phyloP scores from a whole-genome alignment of 768 basidiomycete species.

The Mycena sanguinolenta region DNA sequence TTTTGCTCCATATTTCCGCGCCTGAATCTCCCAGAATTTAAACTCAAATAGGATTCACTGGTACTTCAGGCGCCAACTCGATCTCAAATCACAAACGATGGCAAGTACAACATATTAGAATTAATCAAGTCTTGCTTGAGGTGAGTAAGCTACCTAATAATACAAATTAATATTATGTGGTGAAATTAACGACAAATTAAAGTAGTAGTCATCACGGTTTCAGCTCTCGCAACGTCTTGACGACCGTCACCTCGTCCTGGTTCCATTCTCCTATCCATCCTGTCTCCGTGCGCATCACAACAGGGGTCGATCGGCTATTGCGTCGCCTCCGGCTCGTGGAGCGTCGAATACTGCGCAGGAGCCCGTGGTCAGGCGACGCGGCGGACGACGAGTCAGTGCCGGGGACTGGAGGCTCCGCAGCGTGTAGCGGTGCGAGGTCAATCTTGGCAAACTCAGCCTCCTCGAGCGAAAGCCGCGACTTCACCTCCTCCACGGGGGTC shows the following conservation, averaged over 20 bases:
- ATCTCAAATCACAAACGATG: too few species aligned
- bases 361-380: background rate
- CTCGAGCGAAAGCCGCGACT: background rate
- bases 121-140: background rate
- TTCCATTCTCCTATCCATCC: conserved; percentile 37
- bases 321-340: conserved; percentile 1
- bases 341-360: conserved; percentile 5
- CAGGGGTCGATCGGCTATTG: background rate
- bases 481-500: background rate
- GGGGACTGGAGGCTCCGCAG: background rate
- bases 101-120: too few species aligned
- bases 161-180: background rate
- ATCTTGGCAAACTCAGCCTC: background rate
- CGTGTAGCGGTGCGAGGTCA: background rate
- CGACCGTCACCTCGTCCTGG: conserved; percentile 13
- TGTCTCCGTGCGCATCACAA: conserved; percentile 11
- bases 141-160: background rate
- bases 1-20: too few species aligned
- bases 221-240: conserved; percentile 23
- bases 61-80: too few species aligned
- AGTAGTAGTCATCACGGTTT: background rate
- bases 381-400: background rate
- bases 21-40: too few species aligned
- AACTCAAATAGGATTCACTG: too few species aligned
- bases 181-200: background rate